These are phyloP conservation scores for Marasmius tenuissimus DNA, from an alignment of 1,284 basidiomycete genomes.

Conservation along the genomic window DNA sequence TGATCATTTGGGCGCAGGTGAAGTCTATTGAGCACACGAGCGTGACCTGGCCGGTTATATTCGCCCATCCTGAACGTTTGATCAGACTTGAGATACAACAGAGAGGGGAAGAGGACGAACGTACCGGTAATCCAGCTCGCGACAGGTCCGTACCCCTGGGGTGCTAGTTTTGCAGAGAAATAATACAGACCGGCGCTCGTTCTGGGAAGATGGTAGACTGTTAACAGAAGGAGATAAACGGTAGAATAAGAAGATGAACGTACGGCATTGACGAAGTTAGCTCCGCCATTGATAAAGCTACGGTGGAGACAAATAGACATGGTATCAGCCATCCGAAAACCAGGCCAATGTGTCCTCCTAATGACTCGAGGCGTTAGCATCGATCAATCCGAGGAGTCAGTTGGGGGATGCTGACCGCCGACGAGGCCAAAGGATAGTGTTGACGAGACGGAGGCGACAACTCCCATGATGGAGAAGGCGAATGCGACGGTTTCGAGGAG, in stretches of 20 bases:
- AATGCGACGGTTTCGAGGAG: slow-evolving; percentile 67
- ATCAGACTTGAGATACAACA: neutral
- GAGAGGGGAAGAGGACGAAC: neutral
- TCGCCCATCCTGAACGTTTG: slow-evolving; percentile 47
- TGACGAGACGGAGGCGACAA: slow-evolving; percentile 67
- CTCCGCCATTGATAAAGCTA: slow-evolving; percentile 73
- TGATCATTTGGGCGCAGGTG: slow-evolving; percentile 77
- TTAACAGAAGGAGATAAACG: neutral
- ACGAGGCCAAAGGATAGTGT: slow-evolving; percentile 63
- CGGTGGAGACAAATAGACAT: slow-evolving; percentile 62
- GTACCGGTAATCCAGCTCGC: slow-evolving; percentile 71
- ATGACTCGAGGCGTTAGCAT: slow-evolving; percentile 2
- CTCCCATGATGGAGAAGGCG: slow-evolving; percentile 76
- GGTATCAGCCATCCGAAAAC: slow-evolving; percentile 80
- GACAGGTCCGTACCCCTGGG: slow-evolving; percentile 54
- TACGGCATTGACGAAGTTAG: slow-evolving; percentile 76
- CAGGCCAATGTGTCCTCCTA: slow-evolving; percentile 75
- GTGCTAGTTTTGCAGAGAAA: slow-evolving; percentile 71
- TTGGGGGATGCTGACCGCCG: slow-evolving; percentile 41
- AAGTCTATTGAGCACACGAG: slow-evolving; percentile 76
- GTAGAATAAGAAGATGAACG: slow-evolving; percentile 24
- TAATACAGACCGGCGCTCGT: slow-evolving; percentile 75
- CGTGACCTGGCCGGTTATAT: slow-evolving; percentile 58
- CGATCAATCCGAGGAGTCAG: neutral
- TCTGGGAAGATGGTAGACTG: slow-evolving; percentile 28